Base-by-base conservation (phyloP, 1,284 basidiomycete species). In the Trametes pubescens region DNA sequence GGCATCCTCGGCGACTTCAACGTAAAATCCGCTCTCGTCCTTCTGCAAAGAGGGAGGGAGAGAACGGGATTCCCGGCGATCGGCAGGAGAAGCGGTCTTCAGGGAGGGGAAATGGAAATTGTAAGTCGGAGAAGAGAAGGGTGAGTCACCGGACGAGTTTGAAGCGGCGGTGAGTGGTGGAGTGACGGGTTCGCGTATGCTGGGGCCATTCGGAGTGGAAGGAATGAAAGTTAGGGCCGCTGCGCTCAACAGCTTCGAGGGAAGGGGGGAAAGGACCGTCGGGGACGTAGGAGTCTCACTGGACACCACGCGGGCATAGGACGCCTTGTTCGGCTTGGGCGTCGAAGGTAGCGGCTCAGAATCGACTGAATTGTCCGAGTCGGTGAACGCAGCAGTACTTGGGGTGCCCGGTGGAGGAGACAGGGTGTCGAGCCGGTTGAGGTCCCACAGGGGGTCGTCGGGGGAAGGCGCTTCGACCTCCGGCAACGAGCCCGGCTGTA, bases 11-110 rank as follows among this genome's bases (percentile, higher is more conserved):
- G 65, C 24, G 52, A 65, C 60, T 55, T 64, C 57, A 60, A 65
- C 32, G 71, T 76, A 77, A 65, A 77, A 77, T 1, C 76, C 77
- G n/a, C 73, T 70, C 49, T 75, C 75, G 59, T 77, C 76, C 59
- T 73, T 75, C 63, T 70, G 68, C 26, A 74, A 60, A 2, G 69
- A 69, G 1, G 73, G 71, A 7, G 75, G 75, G 1, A 77, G 68
- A 0, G 73, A 74, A 8, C 73, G 72, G 10, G 72, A 69, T 51
- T 68, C 68, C 4, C 66, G 69, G 24, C 71, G 72, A 51, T 70
- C 69, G 13, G 69, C 61, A 16, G 69, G 61, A 9, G 68, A 71
- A 22, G 65, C 57, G 13, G 69, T 58, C 54, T 60, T 69, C 18
- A 77, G 64, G 0, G 75, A 75, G 1, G 76, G 75, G 68, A 72